A percentile compares a stretch with the other conserved stretches of the same genome.
These are phyloP conservation scores for Flaveria trinervia DNA, from an alignment of 129 eudicot species.

Conservation along the genomic window DNA sequence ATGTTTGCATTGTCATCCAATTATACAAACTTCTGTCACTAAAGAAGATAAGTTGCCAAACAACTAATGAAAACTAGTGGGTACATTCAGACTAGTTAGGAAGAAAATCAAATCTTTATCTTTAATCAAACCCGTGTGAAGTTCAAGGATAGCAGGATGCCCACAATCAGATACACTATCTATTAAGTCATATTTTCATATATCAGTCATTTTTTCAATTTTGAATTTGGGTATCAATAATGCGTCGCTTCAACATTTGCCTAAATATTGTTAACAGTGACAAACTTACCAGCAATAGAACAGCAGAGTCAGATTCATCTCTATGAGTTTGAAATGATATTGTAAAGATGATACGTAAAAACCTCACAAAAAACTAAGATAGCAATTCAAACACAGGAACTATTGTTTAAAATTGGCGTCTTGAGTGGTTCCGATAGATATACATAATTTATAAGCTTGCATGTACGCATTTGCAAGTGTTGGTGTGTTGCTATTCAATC, in stretches of 20 bases:
- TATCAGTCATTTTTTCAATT: neutral
- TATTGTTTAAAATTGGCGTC: conserved; percentile 7
- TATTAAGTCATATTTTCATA: neutral
- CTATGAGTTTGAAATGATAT: neutral
- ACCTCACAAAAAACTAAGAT: neutral
- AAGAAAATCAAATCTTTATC: neutral
- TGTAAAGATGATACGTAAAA: neutral
- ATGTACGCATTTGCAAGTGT: neutral
- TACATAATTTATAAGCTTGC: neutral
- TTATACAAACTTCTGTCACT: neutral
- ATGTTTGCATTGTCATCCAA: conserved; percentile 12
- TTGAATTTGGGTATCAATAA: neutral
- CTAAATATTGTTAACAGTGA: neutral
- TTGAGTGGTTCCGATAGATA: neutral
- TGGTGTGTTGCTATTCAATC: neutral
- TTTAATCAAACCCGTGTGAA: neutral
- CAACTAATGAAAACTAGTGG: neutral
- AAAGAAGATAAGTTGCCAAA: neutral
- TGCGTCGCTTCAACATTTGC: neutral
- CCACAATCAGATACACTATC: neutral
- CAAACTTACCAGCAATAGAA: conserved; percentile 9
- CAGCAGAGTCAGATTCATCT: neutral
- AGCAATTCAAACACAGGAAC: neutral
- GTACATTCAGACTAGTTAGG: conserved; percentile 13
- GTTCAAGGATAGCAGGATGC: neutral